Conservation (phyloP, 805 yeast species). For the Wickerhamiella brachini region DNA sequence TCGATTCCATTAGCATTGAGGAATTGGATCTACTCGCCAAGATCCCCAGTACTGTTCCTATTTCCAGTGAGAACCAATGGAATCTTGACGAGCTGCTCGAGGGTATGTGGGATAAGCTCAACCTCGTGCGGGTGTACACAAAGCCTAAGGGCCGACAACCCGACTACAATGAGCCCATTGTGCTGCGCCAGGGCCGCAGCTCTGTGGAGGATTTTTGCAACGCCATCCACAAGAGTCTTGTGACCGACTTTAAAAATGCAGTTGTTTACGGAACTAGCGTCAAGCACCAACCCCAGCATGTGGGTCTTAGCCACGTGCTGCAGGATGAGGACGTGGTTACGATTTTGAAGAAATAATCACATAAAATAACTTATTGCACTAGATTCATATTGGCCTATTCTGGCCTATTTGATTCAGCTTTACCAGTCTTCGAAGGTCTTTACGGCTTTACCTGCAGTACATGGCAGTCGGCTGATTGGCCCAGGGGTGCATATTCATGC, state of each 20-base stretch:
- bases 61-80: slow-evolving; percentile 94
- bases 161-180: slow-evolving; percentile 91
- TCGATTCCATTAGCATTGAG: slow-evolving; percentile 86
- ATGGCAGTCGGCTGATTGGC: background rate
- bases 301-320: slow-evolving; percentile 69
- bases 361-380: background rate
- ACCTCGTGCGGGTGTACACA: slow-evolving; percentile 89
- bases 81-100: slow-evolving; percentile 89
- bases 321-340: slow-evolving; percentile 98
- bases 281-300: slow-evolving; percentile 95
- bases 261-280: slow-evolving; percentile 85
- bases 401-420: no score
- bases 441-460: no score
- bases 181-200: slow-evolving; percentile 65
- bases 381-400: background rate
- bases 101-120: slow-evolving; percentile 87
- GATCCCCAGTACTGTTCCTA: slow-evolving; percentile 95
- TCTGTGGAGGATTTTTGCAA: slow-evolving; percentile 93
- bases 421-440: no score
- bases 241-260: slow-evolving; percentile 86
- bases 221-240: slow-evolving; percentile 86
- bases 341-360: slow-evolving; percentile 52
- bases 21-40: slow-evolving; percentile 81
- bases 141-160: slow-evolving; percentile 93
- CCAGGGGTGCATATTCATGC: background rate